A percentile compares a stretch with the other conserved stretches of the same genome.
phyloP scores from a whole-genome alignment of 2,329 filamentous ascomycete genomes.

The Colletotrichum sp. region DNA sequence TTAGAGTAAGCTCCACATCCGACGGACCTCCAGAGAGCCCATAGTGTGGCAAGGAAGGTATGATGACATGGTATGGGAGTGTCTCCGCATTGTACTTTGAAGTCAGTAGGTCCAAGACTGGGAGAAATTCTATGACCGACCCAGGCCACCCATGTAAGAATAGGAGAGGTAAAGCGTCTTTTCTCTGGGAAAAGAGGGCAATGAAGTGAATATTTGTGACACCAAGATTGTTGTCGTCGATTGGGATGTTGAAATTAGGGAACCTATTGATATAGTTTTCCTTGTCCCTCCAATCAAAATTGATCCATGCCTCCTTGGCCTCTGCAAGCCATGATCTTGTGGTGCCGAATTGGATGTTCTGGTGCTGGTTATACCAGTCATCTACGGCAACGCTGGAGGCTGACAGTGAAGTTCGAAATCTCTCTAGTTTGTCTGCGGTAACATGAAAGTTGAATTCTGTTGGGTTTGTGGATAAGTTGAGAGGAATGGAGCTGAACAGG shows the following conservation, averaged over 20 bases:
- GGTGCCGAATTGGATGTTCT: not conserved
- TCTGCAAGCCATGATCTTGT: not conserved
- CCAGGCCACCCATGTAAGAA: slow-evolving; percentile 61
- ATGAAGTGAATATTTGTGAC: not conserved
- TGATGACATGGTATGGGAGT: slow-evolving; percentile 63
- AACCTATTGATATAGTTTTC: not conserved
- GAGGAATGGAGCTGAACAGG: not conserved
- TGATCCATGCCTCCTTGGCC: not conserved
- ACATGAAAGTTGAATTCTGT: not conserved
- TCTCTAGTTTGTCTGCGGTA: not conserved
- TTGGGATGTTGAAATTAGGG: not conserved
- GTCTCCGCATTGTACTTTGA: slow-evolving; percentile 51
- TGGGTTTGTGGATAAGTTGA: not conserved
- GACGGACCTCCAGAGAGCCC: slow-evolving; percentile 44
- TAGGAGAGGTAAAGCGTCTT: slow-evolving; percentile 53
- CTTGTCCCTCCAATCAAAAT: not conserved
- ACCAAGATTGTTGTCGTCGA: not conserved
- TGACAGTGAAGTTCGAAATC: not conserved
- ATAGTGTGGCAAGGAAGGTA: slow-evolving; percentile 61
- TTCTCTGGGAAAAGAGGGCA: slow-evolving; percentile 39
- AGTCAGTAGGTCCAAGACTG: slow-evolving; percentile 49
- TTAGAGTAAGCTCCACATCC: slow-evolving; percentile 23
- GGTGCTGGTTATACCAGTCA: not conserved
- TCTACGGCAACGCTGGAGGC: not conserved
- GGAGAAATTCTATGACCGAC: slow-evolving; percentile 60